Conservation (phyloP, 768 basidiomycete genomes). For the Trametes cubensis region DNA sequence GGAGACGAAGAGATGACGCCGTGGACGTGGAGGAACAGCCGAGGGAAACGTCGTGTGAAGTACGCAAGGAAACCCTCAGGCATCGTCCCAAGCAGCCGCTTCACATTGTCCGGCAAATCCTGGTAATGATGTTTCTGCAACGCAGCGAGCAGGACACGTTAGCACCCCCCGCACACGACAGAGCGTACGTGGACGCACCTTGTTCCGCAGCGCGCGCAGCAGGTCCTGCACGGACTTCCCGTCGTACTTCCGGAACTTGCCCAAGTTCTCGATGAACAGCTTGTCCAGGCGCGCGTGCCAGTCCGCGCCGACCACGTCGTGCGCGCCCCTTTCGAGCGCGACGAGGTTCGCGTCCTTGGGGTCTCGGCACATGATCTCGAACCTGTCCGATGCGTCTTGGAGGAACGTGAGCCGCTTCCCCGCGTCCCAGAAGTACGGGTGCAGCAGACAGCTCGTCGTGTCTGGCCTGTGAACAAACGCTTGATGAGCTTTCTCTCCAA, state of each 20-base stretch:
- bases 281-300: constrained; percentile 90
- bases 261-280: constrained; percentile 89
- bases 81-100: constrained; percentile 85
- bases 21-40: constrained; percentile 90
- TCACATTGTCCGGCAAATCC: constrained; percentile 91
- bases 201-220: constrained; percentile 90
- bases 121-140: constrained; percentile 95
- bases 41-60: constrained; percentile 92
- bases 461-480: constrained; percentile 63
- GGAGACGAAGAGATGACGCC: constrained; percentile 71
- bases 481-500: constrained; percentile 8
- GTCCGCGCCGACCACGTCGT: constrained; percentile 80
- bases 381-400: constrained; percentile 97
- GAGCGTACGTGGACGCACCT: constrained; percentile 53
- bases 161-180: background rate
- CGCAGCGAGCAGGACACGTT: background rate
- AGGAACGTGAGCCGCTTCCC: constrained; percentile 85
- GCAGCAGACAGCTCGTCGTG: constrained; percentile 81
- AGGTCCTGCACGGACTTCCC: constrained; percentile 89
- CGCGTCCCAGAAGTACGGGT: constrained; percentile 97
- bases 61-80: constrained; percentile 92
- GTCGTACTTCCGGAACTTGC: constrained; percentile 98
- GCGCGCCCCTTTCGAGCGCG: constrained; percentile 71
- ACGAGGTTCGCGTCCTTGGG: constrained; percentile 79
- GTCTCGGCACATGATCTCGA: constrained; percentile 96